Evolutionary conservation across 495 filamentous ascomycete species (phyloP).

Genomic region (Neurospora sp.): DNA sequence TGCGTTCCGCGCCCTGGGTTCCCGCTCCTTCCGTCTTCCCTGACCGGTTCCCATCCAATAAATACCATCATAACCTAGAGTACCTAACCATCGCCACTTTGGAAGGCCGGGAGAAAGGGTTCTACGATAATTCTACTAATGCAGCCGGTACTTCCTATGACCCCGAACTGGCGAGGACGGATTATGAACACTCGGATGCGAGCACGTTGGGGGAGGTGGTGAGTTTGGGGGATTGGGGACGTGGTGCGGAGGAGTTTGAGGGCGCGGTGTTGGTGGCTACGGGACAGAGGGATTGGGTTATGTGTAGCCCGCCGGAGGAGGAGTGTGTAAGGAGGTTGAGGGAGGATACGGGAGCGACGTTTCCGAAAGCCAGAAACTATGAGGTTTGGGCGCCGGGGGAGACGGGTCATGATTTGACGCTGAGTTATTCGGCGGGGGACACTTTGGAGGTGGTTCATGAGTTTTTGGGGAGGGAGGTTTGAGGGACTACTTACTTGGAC

Average conservation of each 20-base stretch:
- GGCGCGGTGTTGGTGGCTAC: background rate
- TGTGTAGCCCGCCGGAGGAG: background rate
- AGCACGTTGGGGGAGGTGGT: background rate
- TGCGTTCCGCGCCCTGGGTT: background rate
- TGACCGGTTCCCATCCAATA: background rate
- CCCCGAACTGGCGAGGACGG: background rate
- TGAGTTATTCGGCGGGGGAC: slow-evolving; percentile 2
- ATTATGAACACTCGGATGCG: background rate
- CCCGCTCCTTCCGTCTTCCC: background rate
- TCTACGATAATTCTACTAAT: background rate
- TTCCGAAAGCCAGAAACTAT: background rate
- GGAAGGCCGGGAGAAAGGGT: background rate
- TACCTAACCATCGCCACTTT: background rate
- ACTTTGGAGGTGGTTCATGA: background rate
- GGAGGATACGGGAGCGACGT: background rate
- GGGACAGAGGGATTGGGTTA: slow-evolving; percentile 1
- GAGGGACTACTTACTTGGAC: background rate
- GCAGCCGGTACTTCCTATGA: background rate
- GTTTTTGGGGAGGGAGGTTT: background rate
- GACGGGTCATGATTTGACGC: slow-evolving; percentile 4
- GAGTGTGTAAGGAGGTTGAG: background rate
- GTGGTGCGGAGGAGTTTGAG: background rate
- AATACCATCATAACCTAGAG: background rate
- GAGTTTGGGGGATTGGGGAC: background rate
- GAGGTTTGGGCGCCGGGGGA: background rate